Evolutionary conservation across 2,329 filamentous ascomycete species (phyloP).

Genomic region (Fusarium sp.): DNA sequence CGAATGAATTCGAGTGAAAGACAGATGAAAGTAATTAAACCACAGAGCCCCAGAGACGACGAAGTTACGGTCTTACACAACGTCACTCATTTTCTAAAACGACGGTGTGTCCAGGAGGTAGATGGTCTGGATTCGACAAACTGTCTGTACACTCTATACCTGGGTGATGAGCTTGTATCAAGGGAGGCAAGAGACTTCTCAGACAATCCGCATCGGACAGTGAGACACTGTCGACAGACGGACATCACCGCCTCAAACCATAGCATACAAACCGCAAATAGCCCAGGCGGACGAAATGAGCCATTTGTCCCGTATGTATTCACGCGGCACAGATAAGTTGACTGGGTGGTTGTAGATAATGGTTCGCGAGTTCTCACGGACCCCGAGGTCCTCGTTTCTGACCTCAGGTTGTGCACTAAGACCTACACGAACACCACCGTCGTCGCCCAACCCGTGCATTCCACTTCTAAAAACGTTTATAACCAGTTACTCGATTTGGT

Average conservation of each 20-base stretch:
- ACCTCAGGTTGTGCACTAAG: conserved; percentile 9
- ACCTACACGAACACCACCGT: background rate
- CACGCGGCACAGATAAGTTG: background rate
- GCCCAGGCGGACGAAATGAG: background rate
- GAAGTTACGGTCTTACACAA: conserved; percentile 2
- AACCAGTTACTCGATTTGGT: background rate
- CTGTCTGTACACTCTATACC: no score
- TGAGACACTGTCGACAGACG: no score
- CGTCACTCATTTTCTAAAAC: conserved; percentile 1
- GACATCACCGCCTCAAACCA: no score
- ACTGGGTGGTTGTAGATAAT: background rate
- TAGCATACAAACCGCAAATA: no score
- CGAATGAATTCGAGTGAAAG: no score
- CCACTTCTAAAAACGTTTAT: background rate
- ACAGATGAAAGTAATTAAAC: background rate
- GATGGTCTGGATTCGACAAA: no score
- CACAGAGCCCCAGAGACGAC: background rate
- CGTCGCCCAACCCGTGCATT: background rate
- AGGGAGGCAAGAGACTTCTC: no score
- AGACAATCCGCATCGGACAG: no score
- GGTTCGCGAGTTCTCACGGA: background rate
- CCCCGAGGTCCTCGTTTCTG: conserved; percentile 2
- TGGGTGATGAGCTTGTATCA: no score
- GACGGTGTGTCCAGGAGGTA: background rate
- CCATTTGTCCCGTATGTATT: background rate